A percentile compares a stretch with the other conserved stretches of the same genome.
These are phyloP conservation scores for Lanmaoa rubissima DNA, from an alignment of 768 basidiomycete species.

Conservation along the genomic window DNA sequence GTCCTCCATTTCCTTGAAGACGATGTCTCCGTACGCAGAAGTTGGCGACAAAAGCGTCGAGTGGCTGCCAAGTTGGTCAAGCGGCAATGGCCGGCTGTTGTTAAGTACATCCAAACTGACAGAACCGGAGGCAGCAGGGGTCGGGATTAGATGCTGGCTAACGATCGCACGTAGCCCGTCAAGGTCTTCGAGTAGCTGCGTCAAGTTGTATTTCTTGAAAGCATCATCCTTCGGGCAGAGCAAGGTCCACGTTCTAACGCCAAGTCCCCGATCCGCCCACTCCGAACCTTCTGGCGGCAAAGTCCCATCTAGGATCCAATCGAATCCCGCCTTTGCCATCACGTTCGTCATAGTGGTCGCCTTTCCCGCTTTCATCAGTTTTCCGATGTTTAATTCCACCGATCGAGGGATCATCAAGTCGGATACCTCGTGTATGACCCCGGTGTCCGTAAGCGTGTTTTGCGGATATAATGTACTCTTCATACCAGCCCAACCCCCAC, in stretches of 20 bases:
- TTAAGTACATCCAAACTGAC: slow-evolving; percentile 40
- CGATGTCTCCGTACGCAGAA: slow-evolving; percentile 77
- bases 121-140: slow-evolving; percentile 26
- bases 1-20: slow-evolving; percentile 58
- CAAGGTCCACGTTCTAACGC: slow-evolving; percentile 73
- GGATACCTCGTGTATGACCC: slow-evolving; percentile 86
- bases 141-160: slow-evolving; percentile 73
- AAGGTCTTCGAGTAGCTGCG: slow-evolving; percentile 58
- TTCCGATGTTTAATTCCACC: slow-evolving; percentile 83
- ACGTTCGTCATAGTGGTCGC: slow-evolving; percentile 86
- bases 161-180: slow-evolving; percentile 59
- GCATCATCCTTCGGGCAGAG: slow-evolving; percentile 92
- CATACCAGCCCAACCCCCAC: slow-evolving; percentile 79
- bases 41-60: slow-evolving; percentile 67
- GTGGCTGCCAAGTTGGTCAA: slow-evolving; percentile 73
- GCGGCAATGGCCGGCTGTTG: slow-evolving; percentile 68
- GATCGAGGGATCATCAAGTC: slow-evolving; percentile 85
- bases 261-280: slow-evolving; percentile 54
- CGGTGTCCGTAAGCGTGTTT: slow-evolving; percentile 81
- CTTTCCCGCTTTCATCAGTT: slow-evolving; percentile 85
- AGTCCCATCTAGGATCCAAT: slow-evolving; percentile 89
- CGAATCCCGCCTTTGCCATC: slow-evolving; percentile 79
- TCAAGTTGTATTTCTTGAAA: slow-evolving; percentile 84
- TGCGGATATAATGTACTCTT: slow-evolving; percentile 54
- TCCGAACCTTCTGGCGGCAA: slow-evolving; percentile 67